Evolutionary conservation across 768 basidiomycete species (phyloP).

Genomic region (Lyophyllum decastes): DNA sequence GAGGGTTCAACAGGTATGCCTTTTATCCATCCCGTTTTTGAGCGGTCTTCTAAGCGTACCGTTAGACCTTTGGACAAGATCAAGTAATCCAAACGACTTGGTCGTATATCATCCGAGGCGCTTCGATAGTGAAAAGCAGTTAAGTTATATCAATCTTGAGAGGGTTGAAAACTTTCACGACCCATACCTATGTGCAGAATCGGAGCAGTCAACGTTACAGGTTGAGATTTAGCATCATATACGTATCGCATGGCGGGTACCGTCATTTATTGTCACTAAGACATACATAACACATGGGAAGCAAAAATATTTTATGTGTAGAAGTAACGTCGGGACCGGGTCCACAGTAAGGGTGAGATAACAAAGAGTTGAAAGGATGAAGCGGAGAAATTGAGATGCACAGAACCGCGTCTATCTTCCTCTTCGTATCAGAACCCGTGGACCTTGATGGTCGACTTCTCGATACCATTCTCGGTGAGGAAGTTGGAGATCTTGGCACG

Average conservation of each 20-base stretch:
- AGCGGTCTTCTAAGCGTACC: constrained; percentile 18
- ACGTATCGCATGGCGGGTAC: constrained; percentile 10
- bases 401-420: background rate
- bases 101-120: background rate
- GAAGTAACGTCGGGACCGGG: background rate
- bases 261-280: constrained; percentile 23
- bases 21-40: background rate
- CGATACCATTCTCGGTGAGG: constrained; percentile 81
- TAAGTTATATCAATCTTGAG: constrained; percentile 16
- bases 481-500: constrained; percentile 87
- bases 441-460: constrained; percentile 77
- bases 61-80: constrained; percentile 91
- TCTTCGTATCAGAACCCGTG: constrained; percentile 75
- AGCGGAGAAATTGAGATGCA: constrained; percentile 8
- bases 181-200: constrained; percentile 11
- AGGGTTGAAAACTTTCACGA: constrained; percentile 13
- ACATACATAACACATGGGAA: constrained; percentile 26
- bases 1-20: constrained; percentile 79
- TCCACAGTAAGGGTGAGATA: background rate
- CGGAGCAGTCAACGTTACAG: constrained; percentile 1
- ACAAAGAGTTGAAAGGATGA: background rate
- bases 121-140: constrained; percentile 10
- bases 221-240: background rate
- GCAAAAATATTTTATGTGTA: constrained; percentile 20
- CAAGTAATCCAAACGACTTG: constrained; percentile 50